Evolutionary conservation across 345 rosid species (phyloP).

Genomic region (Sisymbrium irio): DNA sequence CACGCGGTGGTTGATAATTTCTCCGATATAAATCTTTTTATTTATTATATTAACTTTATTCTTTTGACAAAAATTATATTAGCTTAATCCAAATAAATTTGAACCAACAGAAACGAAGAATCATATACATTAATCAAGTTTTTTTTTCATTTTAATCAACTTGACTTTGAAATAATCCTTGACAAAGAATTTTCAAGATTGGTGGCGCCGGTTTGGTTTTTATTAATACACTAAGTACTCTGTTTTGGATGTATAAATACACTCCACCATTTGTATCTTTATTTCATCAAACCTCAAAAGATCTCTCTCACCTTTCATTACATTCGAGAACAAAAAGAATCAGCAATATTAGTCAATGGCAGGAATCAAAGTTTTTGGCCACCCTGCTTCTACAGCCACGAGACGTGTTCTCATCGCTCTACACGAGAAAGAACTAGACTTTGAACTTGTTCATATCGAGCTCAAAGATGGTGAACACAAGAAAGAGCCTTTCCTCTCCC

Average conservation of each 20-base stretch:
- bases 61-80: neutral
- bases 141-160: neutral
- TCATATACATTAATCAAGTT: neutral
- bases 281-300: conserved; percentile 14
- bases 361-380: conserved; percentile 37
- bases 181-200: conserved; percentile 8
- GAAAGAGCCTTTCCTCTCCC: conserved; percentile 30
- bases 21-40: neutral
- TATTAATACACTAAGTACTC: neutral
- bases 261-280: neutral
- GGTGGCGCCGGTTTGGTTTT: conserved; percentile 2
- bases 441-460: conserved; percentile 31
- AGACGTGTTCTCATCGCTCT: conserved; percentile 40
- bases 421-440: conserved; percentile 38
- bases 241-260: conserved; percentile 26
- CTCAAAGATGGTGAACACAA: conserved; percentile 34
- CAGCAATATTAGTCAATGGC: neutral
- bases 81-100: neutral
- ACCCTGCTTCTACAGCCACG: conserved; percentile 32
- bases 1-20: conserved; percentile 21
- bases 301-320: neutral
- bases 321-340: neutral
- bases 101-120: conserved; percentile 18
- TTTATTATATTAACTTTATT: neutral
- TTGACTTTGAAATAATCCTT: conserved; percentile 7